A percentile compares a stretch with the other conserved stretches of the same genome.
These are phyloP conservation scores for Epichloe scottii DNA, from an alignment of 2,329 filamentous ascomycete species.

Conservation along the genomic window DNA sequence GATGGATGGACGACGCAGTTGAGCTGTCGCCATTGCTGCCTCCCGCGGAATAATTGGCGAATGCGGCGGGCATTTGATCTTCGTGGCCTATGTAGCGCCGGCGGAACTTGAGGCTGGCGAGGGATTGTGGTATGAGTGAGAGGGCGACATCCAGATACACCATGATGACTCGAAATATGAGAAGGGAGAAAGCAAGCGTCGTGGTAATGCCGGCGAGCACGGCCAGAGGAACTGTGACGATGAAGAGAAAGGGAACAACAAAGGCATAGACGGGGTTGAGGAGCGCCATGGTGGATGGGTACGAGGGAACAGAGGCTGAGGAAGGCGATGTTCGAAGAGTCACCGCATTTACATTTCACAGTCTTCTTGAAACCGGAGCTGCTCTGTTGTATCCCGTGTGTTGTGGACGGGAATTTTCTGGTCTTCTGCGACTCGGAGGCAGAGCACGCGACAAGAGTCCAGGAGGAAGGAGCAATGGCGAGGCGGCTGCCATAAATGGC, in stretches of 20 bases:
- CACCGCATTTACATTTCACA: neutral
- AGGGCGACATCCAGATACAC: slow-evolving; percentile 52
- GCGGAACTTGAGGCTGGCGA: slow-evolving; percentile 28
- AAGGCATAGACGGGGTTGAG: slow-evolving; percentile 43
- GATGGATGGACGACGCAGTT: slow-evolving; percentile 5
- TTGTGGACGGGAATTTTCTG: neutral
- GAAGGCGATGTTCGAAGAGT: neutral
- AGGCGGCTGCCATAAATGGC: neutral
- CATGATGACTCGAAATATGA: slow-evolving; percentile 46
- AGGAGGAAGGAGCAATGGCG: neutral
- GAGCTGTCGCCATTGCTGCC: slow-evolving; percentile 10
- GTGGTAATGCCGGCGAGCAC: slow-evolving; percentile 53
- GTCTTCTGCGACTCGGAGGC: neutral
- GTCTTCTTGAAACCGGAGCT: neutral
- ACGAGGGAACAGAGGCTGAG: neutral
- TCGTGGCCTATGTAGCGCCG: slow-evolving; percentile 10
- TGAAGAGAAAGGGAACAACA: slow-evolving; percentile 47
- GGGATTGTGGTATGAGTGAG: slow-evolving; percentile 42
- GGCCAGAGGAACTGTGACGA: slow-evolving; percentile 51
- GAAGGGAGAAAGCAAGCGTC: slow-evolving; percentile 45
- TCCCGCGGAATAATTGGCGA: slow-evolving; percentile 10
- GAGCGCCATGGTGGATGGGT: slow-evolving; percentile 31
- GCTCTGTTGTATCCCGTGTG: neutral
- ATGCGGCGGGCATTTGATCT: slow-evolving; percentile 3
- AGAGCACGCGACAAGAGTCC: neutral